Conservation (phyloP, 805 yeast species). For the Candida quercuum region DNA sequence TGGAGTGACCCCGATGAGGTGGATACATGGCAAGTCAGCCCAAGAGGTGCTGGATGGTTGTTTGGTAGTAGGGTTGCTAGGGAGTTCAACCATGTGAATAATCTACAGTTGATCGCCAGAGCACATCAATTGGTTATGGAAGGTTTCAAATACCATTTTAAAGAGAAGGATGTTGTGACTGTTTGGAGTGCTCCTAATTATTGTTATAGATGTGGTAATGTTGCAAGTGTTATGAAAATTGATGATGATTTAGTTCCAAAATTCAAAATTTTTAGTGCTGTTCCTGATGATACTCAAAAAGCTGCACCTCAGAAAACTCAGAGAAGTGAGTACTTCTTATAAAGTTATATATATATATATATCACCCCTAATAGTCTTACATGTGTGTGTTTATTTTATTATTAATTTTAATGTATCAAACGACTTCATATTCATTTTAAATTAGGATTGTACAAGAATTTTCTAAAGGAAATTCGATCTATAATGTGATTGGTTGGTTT, state of each 20-base stretch:
- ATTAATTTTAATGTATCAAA: too few relatives aligned
- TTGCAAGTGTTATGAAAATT: constrained; percentile 96
- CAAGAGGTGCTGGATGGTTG: constrained; percentile 98
- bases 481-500: constrained; percentile 42
- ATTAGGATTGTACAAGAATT: too few relatives aligned
- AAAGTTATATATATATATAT: constrained; percentile 1
- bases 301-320: constrained; percentile 29
- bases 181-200: constrained; percentile 98
- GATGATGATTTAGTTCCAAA: constrained; percentile 83
- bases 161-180: constrained; percentile 93
- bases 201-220: constrained; percentile 97
- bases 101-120: constrained; percentile 81
- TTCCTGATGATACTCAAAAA: constrained; percentile 63
- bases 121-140: constrained; percentile 99
- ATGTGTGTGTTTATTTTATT: too few relatives aligned
- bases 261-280: constrained; percentile 93
- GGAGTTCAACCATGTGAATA: constrained; percentile 94
- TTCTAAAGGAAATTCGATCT: constrained; percentile 1
- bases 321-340: constrained; percentile 29
- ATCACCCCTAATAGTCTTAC: too few relatives aligned
- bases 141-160: constrained; percentile 94
- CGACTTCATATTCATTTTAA: too few relatives aligned
- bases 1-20: constrained; percentile 99
- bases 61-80: constrained; percentile 92
- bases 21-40: constrained; percentile 97